Evolutionary conservation across 1,284 basidiomycete genomes (phyloP).

Genomic region (Chondrostereum purpureum): DNA sequence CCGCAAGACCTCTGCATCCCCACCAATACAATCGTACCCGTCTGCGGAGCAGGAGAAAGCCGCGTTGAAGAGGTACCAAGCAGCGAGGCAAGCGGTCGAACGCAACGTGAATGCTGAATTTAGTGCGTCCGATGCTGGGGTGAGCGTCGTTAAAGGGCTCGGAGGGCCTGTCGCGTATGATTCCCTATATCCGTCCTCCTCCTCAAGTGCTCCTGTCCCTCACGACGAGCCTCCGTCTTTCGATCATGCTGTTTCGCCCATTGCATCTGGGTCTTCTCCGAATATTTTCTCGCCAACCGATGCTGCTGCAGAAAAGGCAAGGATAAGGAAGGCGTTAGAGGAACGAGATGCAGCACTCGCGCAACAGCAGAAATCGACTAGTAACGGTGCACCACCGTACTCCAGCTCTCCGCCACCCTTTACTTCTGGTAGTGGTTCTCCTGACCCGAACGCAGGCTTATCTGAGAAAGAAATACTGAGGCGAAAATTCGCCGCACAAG

Average conservation of each 20-base stretch:
- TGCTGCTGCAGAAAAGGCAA: conserved; percentile 1
- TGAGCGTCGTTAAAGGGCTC: conserved; percentile 12
- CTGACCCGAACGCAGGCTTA: background rate
- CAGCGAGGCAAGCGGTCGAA: conserved; percentile 45
- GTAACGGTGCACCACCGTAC: background rate
- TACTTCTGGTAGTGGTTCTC: background rate
- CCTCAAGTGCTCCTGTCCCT: conserved; percentile 18
- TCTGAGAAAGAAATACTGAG: conserved; percentile 1
- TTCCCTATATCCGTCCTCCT: conserved; percentile 40
- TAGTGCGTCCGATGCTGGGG: conserved; percentile 1
- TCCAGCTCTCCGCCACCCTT: background rate
- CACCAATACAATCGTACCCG: conserved; percentile 14
- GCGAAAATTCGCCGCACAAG: background rate
- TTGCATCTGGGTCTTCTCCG: conserved; percentile 6
- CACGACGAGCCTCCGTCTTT: conserved; percentile 45
- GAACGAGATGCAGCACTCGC: conserved; percentile 36
- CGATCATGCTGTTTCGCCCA: conserved; percentile 23
- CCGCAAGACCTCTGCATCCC: conserved; percentile 15
- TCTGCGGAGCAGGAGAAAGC: conserved; percentile 39
- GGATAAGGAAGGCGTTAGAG: conserved; percentile 24
- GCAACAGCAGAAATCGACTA: background rate
- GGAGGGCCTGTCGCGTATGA: conserved; percentile 47
- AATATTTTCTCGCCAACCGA: conserved; percentile 7
- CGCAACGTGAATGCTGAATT: conserved; percentile 15
- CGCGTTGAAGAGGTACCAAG: conserved; percentile 38